phyloP scores from a whole-genome alignment of 148 eudicot genomes.

The Dianthus caryophyllus region DNA sequence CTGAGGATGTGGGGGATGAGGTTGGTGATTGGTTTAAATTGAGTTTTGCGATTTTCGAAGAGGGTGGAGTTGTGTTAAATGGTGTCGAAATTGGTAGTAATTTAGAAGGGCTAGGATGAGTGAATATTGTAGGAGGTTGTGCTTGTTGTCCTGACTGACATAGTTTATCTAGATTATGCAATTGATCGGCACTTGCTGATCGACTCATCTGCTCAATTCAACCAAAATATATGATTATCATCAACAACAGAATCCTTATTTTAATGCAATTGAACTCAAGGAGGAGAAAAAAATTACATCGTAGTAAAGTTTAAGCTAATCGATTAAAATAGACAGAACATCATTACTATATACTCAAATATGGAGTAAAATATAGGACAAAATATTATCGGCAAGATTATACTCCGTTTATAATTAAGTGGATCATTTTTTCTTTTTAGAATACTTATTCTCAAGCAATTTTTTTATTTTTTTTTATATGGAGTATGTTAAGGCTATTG shows the following conservation, averaged over 20 bases:
- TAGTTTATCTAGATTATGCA: slow-evolving; percentile 26
- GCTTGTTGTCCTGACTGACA: slow-evolving; percentile 12
- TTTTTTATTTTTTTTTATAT: too few species aligned
- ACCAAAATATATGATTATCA: background rate
- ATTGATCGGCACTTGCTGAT: slow-evolving; percentile 34
- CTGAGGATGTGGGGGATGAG: slow-evolving; percentile 13
- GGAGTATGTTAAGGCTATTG: too few species aligned
- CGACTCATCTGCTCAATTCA: slow-evolving; percentile 30
- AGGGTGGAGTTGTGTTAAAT: slow-evolving; percentile 36
- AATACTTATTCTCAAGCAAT: background rate
- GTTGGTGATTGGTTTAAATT: slow-evolving; percentile 40
- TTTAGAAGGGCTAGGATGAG: slow-evolving; percentile 1
- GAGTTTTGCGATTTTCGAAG: slow-evolving; percentile 58
- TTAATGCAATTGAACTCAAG: too few species aligned
- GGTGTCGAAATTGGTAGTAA: slow-evolving; percentile 12
- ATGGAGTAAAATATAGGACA: too few species aligned
- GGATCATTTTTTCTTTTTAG: too few species aligned
- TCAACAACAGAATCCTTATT: too few species aligned
- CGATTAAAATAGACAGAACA: too few species aligned
- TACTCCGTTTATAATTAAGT: too few species aligned
- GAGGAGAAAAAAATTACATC: too few species aligned
- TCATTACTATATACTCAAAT: too few species aligned
- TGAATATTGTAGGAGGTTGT: background rate
- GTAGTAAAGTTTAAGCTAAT: too few species aligned
- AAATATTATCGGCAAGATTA: too few species aligned